Conservation (phyloP, 2,329 filamentous ascomycete species). For the Cladosporium sp. region DNA sequence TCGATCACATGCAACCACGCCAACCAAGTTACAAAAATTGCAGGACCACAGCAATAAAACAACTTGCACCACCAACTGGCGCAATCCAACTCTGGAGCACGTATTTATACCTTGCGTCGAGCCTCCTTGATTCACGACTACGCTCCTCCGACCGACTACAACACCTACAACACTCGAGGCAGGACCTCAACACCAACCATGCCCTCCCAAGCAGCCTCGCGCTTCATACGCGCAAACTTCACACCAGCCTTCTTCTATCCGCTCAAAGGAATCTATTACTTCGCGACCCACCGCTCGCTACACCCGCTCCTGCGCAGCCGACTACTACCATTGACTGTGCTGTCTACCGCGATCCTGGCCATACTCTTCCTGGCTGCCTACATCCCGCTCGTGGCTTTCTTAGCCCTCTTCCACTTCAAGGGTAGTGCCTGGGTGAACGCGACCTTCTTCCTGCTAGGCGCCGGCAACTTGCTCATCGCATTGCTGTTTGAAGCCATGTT, state of each 20-base stretch:
- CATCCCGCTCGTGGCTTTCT: constrained; percentile 83
- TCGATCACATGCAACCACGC: background rate
- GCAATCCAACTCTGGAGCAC: too few relatives aligned
- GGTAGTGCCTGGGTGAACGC: constrained; percentile 86
- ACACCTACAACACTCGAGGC: background rate
- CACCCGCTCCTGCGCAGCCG: constrained; percentile 79
- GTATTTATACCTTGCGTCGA: too few relatives aligned
- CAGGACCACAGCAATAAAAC: background rate
- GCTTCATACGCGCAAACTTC: constrained; percentile 38
- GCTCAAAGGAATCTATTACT: constrained; percentile 74
- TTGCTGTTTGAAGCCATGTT: constrained; percentile 56
- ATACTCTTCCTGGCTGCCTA: constrained; percentile 87
- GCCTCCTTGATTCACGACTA: background rate
- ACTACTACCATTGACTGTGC: constrained; percentile 76
- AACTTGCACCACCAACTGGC: background rate
- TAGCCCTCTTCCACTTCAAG: constrained; percentile 82
- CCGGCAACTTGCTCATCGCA: constrained; percentile 63
- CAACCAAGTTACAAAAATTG: background rate
- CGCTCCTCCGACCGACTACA: background rate
- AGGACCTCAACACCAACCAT: background rate
- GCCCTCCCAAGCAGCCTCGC: constrained; percentile 16
- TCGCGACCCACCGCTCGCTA: constrained; percentile 72
- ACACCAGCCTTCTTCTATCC: constrained; percentile 39
- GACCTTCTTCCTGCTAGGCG: constrained; percentile 76
- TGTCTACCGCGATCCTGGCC: constrained; percentile 81